Base-by-base conservation (phyloP, 495 filamentous ascomycete species). In the Lepraria neglecta region DNA sequence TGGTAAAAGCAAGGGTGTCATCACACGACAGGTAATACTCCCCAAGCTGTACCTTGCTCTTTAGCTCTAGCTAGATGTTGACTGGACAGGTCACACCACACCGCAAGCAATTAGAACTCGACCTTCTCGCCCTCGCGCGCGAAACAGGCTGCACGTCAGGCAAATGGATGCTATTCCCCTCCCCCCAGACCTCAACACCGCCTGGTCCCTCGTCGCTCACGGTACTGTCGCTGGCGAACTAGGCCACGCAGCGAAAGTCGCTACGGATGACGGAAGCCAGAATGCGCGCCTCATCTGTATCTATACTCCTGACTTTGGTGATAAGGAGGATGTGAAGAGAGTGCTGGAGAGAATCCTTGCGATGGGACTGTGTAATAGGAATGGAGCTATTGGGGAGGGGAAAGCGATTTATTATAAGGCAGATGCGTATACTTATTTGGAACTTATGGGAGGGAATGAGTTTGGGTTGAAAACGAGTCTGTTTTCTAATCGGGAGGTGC, bases 101-200 rank as follows among this genome's bases (percentile, higher is more conserved):
- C n/a, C 77, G 80, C 11, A 68, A 72, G 10, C 70, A 73, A 30
- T 72, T 85, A 1, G 76, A 84, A 43, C 66, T 76, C 19, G 72
- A 82, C 45, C 76, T 95, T 10, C 69, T 80, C 6, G 71, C 77
- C 3, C 67, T 85, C 9, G 89, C 88, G 9, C 71, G 74, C 10
- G 72, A 79, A 51, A 78, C 72, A 6, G 74, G 74, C n/a, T 77
- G 82, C 19, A 78, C 76, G n/a, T 71, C 73, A n/a, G 87, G 88
- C 45, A 91, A 90, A 71, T 95, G 91, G 91, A 89, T 96, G 87
- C 65, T 95, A n/a, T 91, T 91, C 67, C 81, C 82, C 2, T 65
- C 72, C 4, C 61, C 6, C 71, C 75, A 3, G 66, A 79, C n/a
- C 80, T 91, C 12, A 81, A 90, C 68, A 69, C 73, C 4, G 62